A percentile compares a stretch with the other conserved stretches of the same genome.
phyloP scores from a whole-genome alignment of 768 basidiomycete genomes.

The Collybia sp. region DNA sequence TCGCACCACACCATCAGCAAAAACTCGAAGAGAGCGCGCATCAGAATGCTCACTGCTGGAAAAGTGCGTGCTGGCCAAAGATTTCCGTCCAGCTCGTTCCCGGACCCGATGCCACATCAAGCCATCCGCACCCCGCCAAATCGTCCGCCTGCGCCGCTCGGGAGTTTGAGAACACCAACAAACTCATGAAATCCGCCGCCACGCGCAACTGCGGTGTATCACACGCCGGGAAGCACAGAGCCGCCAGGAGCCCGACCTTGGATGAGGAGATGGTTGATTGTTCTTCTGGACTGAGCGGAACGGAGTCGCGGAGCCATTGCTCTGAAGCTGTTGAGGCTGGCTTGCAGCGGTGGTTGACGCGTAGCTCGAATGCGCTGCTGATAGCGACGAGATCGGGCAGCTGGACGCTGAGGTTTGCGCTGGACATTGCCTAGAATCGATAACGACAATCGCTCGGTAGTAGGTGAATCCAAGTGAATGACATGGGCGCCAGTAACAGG shows the following conservation, averaged over 20 bases:
- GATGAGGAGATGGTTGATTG: conserved; percentile 18
- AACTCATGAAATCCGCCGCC: conserved; percentile 43
- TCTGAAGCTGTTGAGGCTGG: conserved; percentile 28
- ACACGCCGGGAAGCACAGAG: conserved; percentile 54
- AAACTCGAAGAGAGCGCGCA: conserved; percentile 1
- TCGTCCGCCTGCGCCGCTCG: conserved; percentile 14
- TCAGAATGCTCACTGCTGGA: conserved; percentile 5
- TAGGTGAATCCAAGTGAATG: no score
- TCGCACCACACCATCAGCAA: conserved; percentile 36
- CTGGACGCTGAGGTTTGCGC: conserved; percentile 27
- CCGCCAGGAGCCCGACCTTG: conserved; percentile 47
- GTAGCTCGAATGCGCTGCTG: conserved; percentile 25
- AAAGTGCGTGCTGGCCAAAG: conserved; percentile 3
- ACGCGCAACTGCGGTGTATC: conserved; percentile 53
- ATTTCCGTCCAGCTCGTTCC: conserved; percentile 2
- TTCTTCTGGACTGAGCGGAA: conserved; percentile 17
- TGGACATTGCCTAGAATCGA: no score
- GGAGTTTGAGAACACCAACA: conserved; percentile 32
- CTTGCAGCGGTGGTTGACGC: conserved; percentile 33
- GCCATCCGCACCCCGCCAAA: conserved; percentile 14
- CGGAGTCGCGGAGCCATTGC: conserved; percentile 18
- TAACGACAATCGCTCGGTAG: no score
- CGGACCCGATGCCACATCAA: conserved; percentile 5
- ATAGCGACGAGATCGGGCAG: conserved; percentile 34
- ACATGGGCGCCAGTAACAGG: no score